Evolutionary conservation across 805 yeast species (phyloP), one percentile per base, ranked within the genome.

Genomic region (Saturnispora serradocipensis): DNA sequence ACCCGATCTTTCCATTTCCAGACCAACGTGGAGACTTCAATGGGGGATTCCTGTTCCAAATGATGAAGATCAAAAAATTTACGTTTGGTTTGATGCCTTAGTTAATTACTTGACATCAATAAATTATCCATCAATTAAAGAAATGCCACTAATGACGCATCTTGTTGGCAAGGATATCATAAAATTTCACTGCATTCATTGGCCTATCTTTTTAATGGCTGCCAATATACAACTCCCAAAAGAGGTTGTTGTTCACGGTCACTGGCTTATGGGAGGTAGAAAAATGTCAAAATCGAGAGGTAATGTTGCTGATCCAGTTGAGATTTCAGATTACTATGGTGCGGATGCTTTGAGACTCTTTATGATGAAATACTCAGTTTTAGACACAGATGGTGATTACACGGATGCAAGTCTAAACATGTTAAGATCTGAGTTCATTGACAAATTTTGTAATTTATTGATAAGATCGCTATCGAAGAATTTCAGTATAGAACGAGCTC

Each of bases 61-160:
- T 22, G 96, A 90, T 61, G 68, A 74, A 0, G 60, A 81, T 0
- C 98, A 91, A 63, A 83, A 77, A 46, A 81, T 93, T 49, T 93
- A 93, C 61, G 99, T 93, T 15, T 93, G 99, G 99, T 84, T 93
- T 54, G 99, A 93, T 69, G 99, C 99, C 0, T 72, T 93, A 44
- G 74, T 85, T 43, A 93, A 89, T 65, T 93, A 93, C 62, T 50
- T 88, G 4, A 86, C 97, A 1, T 76, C 88, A 1, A 46, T 56
- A 5, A 88, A 87, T 2, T 86, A 76, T 46, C 82, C 84, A 2
- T 54, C 36, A 45, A 59, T 28, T n/a, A 49, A 50, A 0, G 54
- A 52, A 7, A 45, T 57, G 25, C 67, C 67, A 51, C 62, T 40
- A 58, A 64, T 52, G 34, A 80, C 83, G 0, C 97, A 93, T 64